Base-by-base conservation (phyloP, 192 early-diverging fungal species). In the Linnemannia exigua region DNA sequence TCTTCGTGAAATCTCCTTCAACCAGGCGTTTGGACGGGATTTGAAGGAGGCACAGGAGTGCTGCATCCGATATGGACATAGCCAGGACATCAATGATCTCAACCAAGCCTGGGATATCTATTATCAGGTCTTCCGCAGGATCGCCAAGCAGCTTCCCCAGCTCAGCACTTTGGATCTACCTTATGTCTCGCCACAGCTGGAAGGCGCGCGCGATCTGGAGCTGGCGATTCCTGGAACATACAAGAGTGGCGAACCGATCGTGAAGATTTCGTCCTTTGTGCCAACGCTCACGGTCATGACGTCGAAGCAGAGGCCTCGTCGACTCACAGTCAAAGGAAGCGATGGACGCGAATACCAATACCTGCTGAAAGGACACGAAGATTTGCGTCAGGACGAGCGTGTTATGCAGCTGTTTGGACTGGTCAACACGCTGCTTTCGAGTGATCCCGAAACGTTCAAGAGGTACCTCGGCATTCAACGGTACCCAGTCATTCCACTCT, bases 401-500 rank as follows among this genome's bases (percentile, higher is more conserved):
- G 98, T 97, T 17, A 99, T 99, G 98, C 98, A 99, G 88, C 82
- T 99, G 46, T 99, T 99, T 91, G 97, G 96, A 20, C 93, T 99
- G 35, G 96, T 99, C 51, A 99, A 99, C 87, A 97, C 97, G 6
- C 81, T 99, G 33, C 91, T 99, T 0, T 89, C 88, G 8, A 89
- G 89, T 8, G 96, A 99, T 82, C 81, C 95, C 0, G 96, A 98
- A 74, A 98, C 97, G 1, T 95, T 97, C 83, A 95, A 95, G 75
- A 89, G 97, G 22, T 97, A 98, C 87, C 89, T 99, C 25, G 94
- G 91, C 44, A 99, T 99, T 54, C 94, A 97, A 75, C 90, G 95
- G 31, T 99, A 95, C 88, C 93, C 98, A 22, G 97, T 96, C 47
- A 95, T 98, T 74, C 97, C 98, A 20, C 89, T 99, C 14, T 98